phyloP scores from a whole-genome alignment of 768 basidiomycete genomes.

The Pulveroboletus sp. region DNA sequence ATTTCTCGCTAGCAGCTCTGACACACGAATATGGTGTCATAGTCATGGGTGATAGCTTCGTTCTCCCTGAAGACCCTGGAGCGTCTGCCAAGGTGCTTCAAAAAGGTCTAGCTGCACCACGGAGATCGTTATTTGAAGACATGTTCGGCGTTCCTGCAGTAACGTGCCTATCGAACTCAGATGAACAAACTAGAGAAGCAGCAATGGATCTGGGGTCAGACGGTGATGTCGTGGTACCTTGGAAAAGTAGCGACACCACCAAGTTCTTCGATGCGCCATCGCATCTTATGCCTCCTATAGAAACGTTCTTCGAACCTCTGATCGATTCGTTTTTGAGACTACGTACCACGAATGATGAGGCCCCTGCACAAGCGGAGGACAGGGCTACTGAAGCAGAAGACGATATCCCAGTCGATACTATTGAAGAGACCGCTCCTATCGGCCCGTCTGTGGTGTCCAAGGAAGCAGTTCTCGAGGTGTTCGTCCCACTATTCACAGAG shows the following conservation, averaged over 20 bases:
- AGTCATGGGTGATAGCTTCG: constrained; percentile 58
- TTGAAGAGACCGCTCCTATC: constrained; percentile 14
- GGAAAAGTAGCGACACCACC: constrained; percentile 40
- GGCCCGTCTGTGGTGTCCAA: constrained; percentile 36
- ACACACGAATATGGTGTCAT: constrained; percentile 62
- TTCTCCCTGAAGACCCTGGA: constrained; percentile 39
- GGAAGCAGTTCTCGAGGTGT: constrained; percentile 51
- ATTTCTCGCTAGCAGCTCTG: constrained; percentile 64
- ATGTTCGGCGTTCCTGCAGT: constrained; percentile 84
- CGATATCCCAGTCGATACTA: constrained; percentile 41
- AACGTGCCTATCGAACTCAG: constrained; percentile 24
- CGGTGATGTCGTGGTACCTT: constrained; percentile 22
- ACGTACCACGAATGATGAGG: constrained; percentile 22
- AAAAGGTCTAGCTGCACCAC: constrained; percentile 29
- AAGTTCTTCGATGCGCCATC: constrained; percentile 63
- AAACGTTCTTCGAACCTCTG: constrained; percentile 63
- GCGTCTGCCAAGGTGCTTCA: constrained; percentile 36
- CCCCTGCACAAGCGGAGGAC: constrained; percentile 14
- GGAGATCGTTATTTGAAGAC: constrained; percentile 76
- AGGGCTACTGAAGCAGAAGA: constrained; percentile 34
- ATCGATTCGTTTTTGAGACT: constrained; percentile 44
- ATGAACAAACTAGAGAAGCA: constrained; percentile 15
- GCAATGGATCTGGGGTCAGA: constrained; percentile 11
- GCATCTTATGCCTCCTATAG: constrained; percentile 72
- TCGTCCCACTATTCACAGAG: constrained; percentile 60